Conservation (phyloP, 768 basidiomycete species). For the Termitomyces sp. region DNA sequence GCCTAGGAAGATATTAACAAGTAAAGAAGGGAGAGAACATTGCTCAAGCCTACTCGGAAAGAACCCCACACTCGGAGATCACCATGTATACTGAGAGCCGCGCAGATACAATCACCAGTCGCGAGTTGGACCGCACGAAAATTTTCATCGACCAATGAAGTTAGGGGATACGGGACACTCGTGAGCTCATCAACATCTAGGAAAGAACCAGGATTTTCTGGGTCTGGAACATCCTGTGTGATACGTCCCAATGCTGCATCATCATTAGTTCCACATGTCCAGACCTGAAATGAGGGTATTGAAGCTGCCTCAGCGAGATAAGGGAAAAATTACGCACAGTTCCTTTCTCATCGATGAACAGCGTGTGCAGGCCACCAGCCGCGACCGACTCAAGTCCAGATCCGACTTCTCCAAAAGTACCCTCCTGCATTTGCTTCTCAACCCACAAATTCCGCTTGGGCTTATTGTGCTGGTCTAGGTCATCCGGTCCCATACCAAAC, state of each 20-base stretch:
- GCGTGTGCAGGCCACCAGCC: slow-evolving; percentile 84
- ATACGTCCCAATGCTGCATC: slow-evolving; percentile 82
- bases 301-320: background rate
- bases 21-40: background rate
- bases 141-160: slow-evolving; percentile 64
- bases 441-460: slow-evolving; percentile 77
- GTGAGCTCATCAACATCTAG: slow-evolving; percentile 51
- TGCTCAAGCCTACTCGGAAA: slow-evolving; percentile 62
- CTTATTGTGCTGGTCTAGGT: slow-evolving; percentile 64
- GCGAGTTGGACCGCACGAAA: slow-evolving; percentile 82
- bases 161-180: slow-evolving; percentile 58
- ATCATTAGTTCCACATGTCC: slow-evolving; percentile 86
- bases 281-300: slow-evolving; percentile 42
- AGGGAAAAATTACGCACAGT: slow-evolving; percentile 50
- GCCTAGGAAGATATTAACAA: slow-evolving; percentile 34
- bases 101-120: slow-evolving; percentile 85
- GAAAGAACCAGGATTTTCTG: slow-evolving; percentile 51
- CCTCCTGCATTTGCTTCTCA: slow-evolving; percentile 67
- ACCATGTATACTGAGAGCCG: slow-evolving; percentile 75
- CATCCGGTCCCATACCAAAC: slow-evolving; percentile 82
- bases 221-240: slow-evolving; percentile 57
- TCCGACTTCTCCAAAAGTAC: slow-evolving; percentile 60
- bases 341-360: slow-evolving; percentile 87
- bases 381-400: slow-evolving; percentile 80
- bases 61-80: slow-evolving; percentile 84